Conservation (phyloP, 345 rosid species). For the Mangifera indica region DNA sequence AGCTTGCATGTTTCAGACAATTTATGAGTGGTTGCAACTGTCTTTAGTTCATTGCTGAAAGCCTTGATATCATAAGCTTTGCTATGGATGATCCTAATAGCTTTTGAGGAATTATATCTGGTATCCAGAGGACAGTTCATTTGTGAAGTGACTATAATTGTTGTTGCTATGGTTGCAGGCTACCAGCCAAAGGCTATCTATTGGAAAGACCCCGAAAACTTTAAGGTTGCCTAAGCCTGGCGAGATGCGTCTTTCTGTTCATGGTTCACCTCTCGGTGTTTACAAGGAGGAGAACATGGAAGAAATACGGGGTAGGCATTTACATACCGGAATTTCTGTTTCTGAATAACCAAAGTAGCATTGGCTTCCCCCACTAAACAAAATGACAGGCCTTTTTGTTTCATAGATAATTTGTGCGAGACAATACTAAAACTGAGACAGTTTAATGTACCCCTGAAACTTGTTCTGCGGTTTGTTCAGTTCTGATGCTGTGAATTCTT, state of each 20-base stretch:
- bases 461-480: not conserved
- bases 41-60: too few relatives aligned
- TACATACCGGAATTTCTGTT: not conserved
- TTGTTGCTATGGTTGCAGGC: slow-evolving; percentile 36
- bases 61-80: too few relatives aligned
- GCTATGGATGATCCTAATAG: too few relatives aligned
- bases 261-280: slow-evolving; percentile 90
- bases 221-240: slow-evolving; percentile 80
- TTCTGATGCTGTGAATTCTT: slow-evolving; percentile 11
- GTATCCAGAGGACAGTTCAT: too few relatives aligned
- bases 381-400: not conserved
- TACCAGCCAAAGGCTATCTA: slow-evolving; percentile 73
- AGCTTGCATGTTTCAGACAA: too few relatives aligned
- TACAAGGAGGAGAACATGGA: slow-evolving; percentile 88
- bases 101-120: too few relatives aligned
- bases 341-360: not conserved
- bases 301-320: slow-evolving; percentile 66
- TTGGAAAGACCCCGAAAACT: slow-evolving; percentile 91
- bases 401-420: not conserved
- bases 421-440: not conserved
- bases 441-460: not conserved
- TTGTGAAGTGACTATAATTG: too few relatives aligned
- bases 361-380: not conserved
- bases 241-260: slow-evolving; percentile 88
- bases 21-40: too few relatives aligned